Evolutionary conservation across 2,329 filamentous ascomycete genomes (phyloP).

Genomic region (Nectriaceae sp.): DNA sequence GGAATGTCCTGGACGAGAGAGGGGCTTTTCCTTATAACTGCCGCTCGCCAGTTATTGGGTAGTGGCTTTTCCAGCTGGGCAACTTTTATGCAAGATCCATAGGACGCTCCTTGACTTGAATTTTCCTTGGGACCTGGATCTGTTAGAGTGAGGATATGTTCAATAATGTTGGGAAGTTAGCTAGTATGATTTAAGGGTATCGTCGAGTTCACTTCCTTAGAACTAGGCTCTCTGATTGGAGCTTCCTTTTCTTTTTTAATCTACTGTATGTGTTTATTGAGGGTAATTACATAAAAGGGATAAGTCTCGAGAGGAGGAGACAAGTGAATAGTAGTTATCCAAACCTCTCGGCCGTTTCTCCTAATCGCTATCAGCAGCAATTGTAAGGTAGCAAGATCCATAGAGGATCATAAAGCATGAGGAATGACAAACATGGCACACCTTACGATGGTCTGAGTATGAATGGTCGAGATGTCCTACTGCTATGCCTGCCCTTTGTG

Average conservation of each 20-base stretch:
- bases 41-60: too few species aligned
- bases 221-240: neutral
- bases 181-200: neutral
- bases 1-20: neutral
- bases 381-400: neutral
- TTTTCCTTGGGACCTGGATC: too few species aligned
- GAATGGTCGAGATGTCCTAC: neutral
- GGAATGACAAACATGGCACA: neutral
- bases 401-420: neutral
- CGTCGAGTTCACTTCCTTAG: neutral
- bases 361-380: neutral
- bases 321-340: neutral
- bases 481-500: neutral
- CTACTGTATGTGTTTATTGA: neutral
- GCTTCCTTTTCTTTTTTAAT: neutral
- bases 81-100: too few species aligned
- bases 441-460: neutral
- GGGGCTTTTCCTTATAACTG: neutral
- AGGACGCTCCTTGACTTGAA: too few species aligned
- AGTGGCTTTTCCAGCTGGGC: too few species aligned
- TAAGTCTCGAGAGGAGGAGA: neutral
- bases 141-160: too few species aligned
- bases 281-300: neutral
- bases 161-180: too few species aligned
- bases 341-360: neutral